Evolutionary conservation across 2,329 filamentous ascomycete genomes (phyloP).

Genomic region (Aspergillus sp.): DNA sequence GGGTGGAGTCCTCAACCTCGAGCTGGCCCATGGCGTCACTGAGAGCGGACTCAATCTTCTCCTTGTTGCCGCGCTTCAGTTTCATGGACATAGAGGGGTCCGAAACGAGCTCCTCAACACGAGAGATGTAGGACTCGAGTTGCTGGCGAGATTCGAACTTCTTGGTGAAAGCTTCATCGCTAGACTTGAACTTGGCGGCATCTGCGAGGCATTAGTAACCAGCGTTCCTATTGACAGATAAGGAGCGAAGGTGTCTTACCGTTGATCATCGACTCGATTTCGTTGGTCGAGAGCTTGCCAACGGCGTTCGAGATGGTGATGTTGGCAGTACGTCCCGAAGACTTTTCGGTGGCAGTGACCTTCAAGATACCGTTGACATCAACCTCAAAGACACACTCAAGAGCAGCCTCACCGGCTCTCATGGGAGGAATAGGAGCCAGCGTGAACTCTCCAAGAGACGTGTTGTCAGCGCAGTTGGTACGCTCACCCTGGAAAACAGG

Average conservation of each 20-base stretch:
- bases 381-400: constrained; percentile 98
- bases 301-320: constrained; percentile 99
- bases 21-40: constrained; percentile 96
- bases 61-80: constrained; percentile 98
- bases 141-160: constrained; percentile 98
- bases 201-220: constrained; percentile 40
- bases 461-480: constrained; percentile 98
- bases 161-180: constrained; percentile 98
- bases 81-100: constrained; percentile 93
- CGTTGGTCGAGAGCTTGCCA: constrained; percentile 85
- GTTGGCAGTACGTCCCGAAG: constrained; percentile 93
- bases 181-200: constrained; percentile 97
- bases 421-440: constrained; percentile 77
- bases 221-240: background rate
- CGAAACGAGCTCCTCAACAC: constrained; percentile 97
- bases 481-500: constrained; percentile 93
- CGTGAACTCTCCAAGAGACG: constrained; percentile 93
- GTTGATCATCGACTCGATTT: constrained; percentile 97
- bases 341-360: constrained; percentile 98
- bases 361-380: constrained; percentile 99
- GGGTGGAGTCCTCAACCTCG: constrained; percentile 82
- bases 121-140: constrained; percentile 96
- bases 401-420: constrained; percentile 90
- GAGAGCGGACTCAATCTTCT: constrained; percentile 96
- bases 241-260: constrained; percentile 41